Evolutionary conservation across 495 filamentous ascomycete species (phyloP), one percentile per base, ranked within the genome.

Genomic region (Trichoderma gamsii): DNA sequence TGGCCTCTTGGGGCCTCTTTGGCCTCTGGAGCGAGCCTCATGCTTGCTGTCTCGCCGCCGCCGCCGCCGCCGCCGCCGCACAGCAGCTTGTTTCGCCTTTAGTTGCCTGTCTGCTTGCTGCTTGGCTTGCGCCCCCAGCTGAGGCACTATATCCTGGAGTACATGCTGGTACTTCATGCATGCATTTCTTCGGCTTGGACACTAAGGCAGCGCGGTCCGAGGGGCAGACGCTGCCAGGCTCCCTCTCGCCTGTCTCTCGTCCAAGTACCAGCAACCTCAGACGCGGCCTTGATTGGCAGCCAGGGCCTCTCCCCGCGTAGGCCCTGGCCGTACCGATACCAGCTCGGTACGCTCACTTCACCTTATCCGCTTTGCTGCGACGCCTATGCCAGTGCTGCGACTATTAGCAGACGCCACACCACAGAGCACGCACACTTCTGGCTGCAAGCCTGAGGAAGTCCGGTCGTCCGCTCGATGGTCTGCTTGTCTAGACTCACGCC

Each of bases 151-250:
- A 52, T 52, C 7, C 35, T 38, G 49, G 49, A 29, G 56, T 61
- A 61, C 56, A 25, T 61, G 23, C 56, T 13, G 13, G 11, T 61
- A 61, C 56, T 49, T 16, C 44, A 61, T 61, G 56, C 56, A 61
- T 15, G 56, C 56, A 21, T 61, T 61, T 61, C 56, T 61, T 32
- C 25, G 56, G 23, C 56, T 61, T 25, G 29, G 56, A 4, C 56
- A 61, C 56, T 61, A 61, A 61, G 56, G 56, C 56, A 61, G 12
- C 23, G 27, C 56, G 56, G 56, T 61, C 56, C 56, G 56, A 61
- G 29, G 56, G 16, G 25, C 2, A 11, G 56, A 32, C 56, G 27
- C 56, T 38, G 35, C 35, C 35, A 7, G 35, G 35, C 8, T 38
- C 35, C 35, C 35, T 38, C 35, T 38, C 35, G 35, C 35, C 35